These are phyloP conservation scores for Yamadazyma endophytica DNA, from an alignment of 805 yeast species.

Conservation along the genomic window DNA sequence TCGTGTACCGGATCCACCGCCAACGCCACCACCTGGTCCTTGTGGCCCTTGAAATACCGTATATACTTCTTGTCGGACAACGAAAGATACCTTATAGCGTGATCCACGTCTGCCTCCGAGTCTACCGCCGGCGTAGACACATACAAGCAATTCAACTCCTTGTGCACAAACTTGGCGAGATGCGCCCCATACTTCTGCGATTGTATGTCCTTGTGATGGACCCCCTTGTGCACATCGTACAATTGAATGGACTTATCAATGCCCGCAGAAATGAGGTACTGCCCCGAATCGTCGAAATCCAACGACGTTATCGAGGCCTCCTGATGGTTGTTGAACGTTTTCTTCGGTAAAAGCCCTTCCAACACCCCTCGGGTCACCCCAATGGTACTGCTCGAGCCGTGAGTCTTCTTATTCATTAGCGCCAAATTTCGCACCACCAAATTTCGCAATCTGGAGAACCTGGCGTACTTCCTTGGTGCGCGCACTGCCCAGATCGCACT, in stretches of 20 bases:
- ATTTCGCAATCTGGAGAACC: background rate
- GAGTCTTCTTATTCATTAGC: background rate
- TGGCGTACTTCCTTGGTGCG: background rate
- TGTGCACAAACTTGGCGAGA: constrained; percentile 78
- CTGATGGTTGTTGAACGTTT: constrained; percentile 48
- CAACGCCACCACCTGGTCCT: constrained; percentile 65
- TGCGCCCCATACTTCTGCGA: constrained; percentile 93
- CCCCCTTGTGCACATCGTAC: constrained; percentile 71
- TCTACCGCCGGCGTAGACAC: constrained; percentile 60
- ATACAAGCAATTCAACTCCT: constrained; percentile 66
- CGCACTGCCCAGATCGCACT: background rate
- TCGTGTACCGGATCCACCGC: constrained; percentile 72
- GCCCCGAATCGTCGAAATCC: constrained; percentile 83
- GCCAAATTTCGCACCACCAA: background rate
- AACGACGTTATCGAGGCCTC: constrained; percentile 60
- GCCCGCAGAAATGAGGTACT: constrained; percentile 68
- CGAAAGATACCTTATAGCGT: constrained; percentile 71
- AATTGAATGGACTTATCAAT: constrained; percentile 80
- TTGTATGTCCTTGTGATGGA: constrained; percentile 61
- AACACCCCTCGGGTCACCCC: too few relatives aligned
- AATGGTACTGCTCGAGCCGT: too few relatives aligned
- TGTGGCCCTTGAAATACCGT: constrained; percentile 86
- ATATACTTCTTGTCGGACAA: constrained; percentile 74
- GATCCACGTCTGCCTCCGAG: constrained; percentile 44
- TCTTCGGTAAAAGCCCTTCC: constrained; percentile 37